A percentile compares a stretch with the other conserved stretches of the same genome.
Conservation (phyloP, 1,284 basidiomycete species). For the Blastosporella zonata region DNA sequence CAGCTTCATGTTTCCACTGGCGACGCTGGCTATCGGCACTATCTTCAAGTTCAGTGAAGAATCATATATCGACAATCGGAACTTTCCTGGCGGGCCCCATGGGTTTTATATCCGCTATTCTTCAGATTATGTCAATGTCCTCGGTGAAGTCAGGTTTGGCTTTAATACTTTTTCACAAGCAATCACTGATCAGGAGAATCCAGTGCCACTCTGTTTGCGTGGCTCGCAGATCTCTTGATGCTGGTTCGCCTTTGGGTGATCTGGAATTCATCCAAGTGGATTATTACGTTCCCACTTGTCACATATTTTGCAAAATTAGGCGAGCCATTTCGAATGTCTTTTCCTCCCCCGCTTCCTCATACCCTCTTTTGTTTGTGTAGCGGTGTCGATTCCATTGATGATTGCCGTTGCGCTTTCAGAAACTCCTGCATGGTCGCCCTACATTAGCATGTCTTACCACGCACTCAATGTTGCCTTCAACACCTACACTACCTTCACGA, state of each 20-base stretch:
- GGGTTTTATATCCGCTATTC: constrained; percentile 4
- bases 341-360: neutral
- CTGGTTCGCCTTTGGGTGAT: constrained; percentile 18
- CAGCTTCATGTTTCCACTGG: constrained; percentile 13
- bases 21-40: constrained; percentile 12
- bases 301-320: constrained; percentile 18
- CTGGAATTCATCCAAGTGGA: constrained; percentile 16
- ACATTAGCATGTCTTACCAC: constrained; percentile 10
- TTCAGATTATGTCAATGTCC: constrained; percentile 16
- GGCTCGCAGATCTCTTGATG: constrained; percentile 21
- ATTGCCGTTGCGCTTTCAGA: constrained; percentile 7
- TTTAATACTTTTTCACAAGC: neutral
- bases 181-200: neutral
- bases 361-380: constrained; percentile 1
- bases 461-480: constrained; percentile 18
- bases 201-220: constrained; percentile 15
- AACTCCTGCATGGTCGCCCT: constrained; percentile 6
- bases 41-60: constrained; percentile 18
- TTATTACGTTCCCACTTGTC: constrained; percentile 11
- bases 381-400: constrained; percentile 19
- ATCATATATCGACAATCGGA: constrained; percentile 15
- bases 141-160: constrained; percentile 17
- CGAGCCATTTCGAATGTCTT: neutral
- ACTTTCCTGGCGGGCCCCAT: constrained; percentile 8
- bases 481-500: constrained; percentile 12